These are phyloP conservation scores for Tolypocladium guangdongense DNA, from an alignment of 2,329 filamentous ascomycete genomes.

Conservation along the genomic window DNA sequence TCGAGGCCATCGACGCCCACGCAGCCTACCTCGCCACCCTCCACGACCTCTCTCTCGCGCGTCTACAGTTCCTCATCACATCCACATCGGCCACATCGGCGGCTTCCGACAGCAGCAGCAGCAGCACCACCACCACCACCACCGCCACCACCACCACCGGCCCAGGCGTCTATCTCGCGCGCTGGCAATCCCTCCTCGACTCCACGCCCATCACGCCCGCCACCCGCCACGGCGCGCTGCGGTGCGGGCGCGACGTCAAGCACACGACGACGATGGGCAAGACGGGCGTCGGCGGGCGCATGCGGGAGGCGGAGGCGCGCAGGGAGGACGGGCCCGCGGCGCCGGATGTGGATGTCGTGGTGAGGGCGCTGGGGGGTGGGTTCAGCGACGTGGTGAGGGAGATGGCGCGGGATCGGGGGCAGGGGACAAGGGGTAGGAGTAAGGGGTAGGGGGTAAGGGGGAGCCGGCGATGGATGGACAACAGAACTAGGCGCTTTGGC, in stretches of 20 bases:
- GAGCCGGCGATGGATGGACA: no score
- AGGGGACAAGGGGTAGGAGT: no score
- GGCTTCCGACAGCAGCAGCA: conserved; percentile 6
- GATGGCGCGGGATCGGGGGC: conserved; percentile 12
- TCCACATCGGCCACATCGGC: neutral
- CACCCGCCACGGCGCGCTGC: conserved; percentile 36
- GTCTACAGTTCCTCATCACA: conserved; percentile 47
- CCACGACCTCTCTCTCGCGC: conserved; percentile 37
- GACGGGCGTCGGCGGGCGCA: conserved; percentile 18
- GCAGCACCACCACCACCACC: conserved; percentile 5
- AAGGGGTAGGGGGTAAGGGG: no score
- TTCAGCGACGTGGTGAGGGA: conserved; percentile 29
- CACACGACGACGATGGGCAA: conserved; percentile 31
- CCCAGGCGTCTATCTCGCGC: conserved; percentile 60
- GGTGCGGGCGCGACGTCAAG: conserved; percentile 42
- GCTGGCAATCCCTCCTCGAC: conserved; percentile 64
- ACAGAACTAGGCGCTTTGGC: no score
- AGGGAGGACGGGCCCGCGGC: conserved; percentile 13
- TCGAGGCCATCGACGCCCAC: conserved; percentile 47
- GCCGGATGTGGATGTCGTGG: conserved; percentile 18
- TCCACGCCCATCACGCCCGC: conserved; percentile 57
- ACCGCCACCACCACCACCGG: conserved; percentile 35
- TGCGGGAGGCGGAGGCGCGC: conserved; percentile 7
- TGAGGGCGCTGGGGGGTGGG: conserved; percentile 26
- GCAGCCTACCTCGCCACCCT: conserved; percentile 47